Percentiles rank a stretch among this genome's conserved stretches.
These are phyloP conservation scores for Ophiocordyceps sinensis DNA, from an alignment of 2,329 filamentous ascomycete species.

Conservation along the genomic window DNA sequence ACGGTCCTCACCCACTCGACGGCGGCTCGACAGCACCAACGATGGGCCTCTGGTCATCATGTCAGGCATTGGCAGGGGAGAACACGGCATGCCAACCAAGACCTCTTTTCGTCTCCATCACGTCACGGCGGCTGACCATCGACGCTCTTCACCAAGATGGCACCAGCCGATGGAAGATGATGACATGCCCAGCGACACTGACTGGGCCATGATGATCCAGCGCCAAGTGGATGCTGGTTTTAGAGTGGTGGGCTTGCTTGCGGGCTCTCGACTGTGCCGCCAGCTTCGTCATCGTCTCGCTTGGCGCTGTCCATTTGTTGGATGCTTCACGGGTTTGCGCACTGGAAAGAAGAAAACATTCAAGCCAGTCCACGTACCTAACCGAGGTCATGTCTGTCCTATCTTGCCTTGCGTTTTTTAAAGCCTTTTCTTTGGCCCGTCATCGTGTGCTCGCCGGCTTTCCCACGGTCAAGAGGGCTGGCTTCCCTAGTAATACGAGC, in stretches of 20 bases:
- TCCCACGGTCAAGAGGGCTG: background rate
- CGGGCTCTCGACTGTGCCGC: background rate
- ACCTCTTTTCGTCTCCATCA: background rate
- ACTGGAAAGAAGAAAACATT: background rate
- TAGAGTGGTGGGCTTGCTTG: background rate
- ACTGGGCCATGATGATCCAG: background rate
- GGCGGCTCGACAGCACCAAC: background rate
- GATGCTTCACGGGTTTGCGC: background rate
- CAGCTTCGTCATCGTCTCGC: constrained; percentile 3
- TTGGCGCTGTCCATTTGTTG: background rate
- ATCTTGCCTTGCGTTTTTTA: background rate
- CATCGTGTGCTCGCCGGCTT: background rate
- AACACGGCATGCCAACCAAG: background rate
- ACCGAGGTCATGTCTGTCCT: background rate
- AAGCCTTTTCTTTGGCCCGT: background rate
- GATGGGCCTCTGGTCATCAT: background rate
- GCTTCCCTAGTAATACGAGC: background rate
- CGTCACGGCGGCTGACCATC: constrained; percentile 3
- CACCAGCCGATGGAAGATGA: background rate
- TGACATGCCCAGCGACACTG: background rate
- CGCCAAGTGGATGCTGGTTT: background rate
- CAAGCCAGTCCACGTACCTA: background rate
- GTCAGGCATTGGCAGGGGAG: background rate
- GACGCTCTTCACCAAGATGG: background rate
- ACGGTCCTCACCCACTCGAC: background rate